Base-by-base conservation (phyloP, 2,329 filamentous ascomycete species). In the Ceratocystis eucalypticola region DNA sequence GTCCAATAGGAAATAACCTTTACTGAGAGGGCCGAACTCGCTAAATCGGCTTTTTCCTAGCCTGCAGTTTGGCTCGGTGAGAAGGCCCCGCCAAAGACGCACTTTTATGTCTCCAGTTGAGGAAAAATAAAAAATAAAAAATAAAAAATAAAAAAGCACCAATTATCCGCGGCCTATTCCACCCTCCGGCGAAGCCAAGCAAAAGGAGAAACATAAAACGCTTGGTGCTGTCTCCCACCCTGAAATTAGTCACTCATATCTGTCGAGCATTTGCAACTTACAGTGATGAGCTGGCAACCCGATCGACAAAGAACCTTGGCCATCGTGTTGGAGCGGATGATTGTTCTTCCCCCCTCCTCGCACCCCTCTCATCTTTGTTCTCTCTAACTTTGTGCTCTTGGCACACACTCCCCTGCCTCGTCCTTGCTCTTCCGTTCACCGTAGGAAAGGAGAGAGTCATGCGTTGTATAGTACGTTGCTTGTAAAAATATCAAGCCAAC, bases 341-440 rank as follows among this genome's bases (percentile, higher is more conserved):
- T 57, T 57, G 53, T 57, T 57, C 30, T 57, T 30, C 53, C 53
- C 50, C 68, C 2, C 65, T 69, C n/a, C 57, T 41, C 12, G 17
- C 7, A 12, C 30, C 28, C 20, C 30, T 22, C 8, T 61, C 28
- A 41, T 61, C 37, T 41, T 22, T 41, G 33, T 25, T 41, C 15
- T 22, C 59, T 44, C 30, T 22, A 50, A 50, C 46, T 50, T n/a
- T 6, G 10, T 37, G 46, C 46, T 50, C 46, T 50, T 22, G 2
- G n/a, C 6, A 20, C 46, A 7, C 17, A 20, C 45, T n/a, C 7
- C n/a, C 45, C 45, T 20, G 15, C 5, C 45, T 48, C 7, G 5
- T 7, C 45, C 46, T 22, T 50, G 46, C 46, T 20, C n/a, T 22
- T 7, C 22, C 10, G 33, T 6, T 22, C 20, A 50, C 46, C 17